phyloP scores from a whole-genome alignment of 2,329 filamentous ascomycete genomes.

The Talaromyces rugulosus region DNA sequence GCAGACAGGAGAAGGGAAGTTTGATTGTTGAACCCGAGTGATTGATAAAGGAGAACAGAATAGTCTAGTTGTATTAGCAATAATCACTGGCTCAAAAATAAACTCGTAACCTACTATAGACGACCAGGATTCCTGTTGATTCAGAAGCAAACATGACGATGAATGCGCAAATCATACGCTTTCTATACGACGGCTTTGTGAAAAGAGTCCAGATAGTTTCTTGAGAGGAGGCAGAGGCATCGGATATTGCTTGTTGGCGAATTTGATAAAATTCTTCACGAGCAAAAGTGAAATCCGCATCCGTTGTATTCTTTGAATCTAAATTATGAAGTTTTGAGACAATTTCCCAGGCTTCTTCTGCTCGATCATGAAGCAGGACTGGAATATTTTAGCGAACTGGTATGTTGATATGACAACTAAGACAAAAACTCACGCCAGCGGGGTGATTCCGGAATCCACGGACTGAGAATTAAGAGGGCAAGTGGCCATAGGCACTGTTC shows the following conservation, averaged over 20 bases:
- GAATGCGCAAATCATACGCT: not conserved
- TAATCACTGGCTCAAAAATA: too few relatives aligned
- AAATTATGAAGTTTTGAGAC: constrained; percentile 16
- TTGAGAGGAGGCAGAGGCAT: constrained; percentile 5
- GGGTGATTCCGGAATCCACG: constrained; percentile 15
- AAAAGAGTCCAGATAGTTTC: not conserved
- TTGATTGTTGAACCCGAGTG: not conserved
- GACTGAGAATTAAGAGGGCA: constrained; percentile 19
- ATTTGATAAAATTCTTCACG: constrained; percentile 25
- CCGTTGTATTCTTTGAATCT: constrained; percentile 14
- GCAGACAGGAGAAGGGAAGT: not conserved
- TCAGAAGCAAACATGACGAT: not conserved
- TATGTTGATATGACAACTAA: not conserved
- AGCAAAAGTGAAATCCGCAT: constrained; percentile 19
- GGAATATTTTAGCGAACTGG: not conserved
- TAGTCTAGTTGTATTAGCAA: not conserved
- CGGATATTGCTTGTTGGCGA: constrained; percentile 19
- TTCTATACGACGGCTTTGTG: not conserved
- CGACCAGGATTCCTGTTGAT: not conserved
- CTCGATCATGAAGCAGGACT: not conserved
- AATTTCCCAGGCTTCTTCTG: constrained; percentile 14
- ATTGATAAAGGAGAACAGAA: not conserved
- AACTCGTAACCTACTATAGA: not conserved
- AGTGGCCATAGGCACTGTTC: constrained; percentile 20
- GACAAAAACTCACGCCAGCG: constrained; percentile 7